Percentiles rank a stretch among this genome's conserved stretches.
Conservation (phyloP, 257 asterid genomes). For the Rehmannia glutinosa region DNA sequence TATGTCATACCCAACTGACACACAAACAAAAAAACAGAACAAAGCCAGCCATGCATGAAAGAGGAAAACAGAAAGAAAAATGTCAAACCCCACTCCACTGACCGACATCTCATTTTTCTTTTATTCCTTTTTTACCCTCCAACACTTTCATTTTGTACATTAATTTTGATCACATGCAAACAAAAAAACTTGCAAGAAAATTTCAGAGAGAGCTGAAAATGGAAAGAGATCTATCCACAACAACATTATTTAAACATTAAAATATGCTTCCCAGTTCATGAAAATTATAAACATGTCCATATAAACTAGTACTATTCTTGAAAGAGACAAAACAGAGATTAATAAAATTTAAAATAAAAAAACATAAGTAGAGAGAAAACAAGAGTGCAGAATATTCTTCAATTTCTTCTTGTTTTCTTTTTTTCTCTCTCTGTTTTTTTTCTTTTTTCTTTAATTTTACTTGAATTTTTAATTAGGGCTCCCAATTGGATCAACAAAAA, state of each 20-base stretch:
- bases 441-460: neutral
- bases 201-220: neutral
- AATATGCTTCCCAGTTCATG: too few relatives aligned
- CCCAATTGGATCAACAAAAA: slow-evolving; percentile 48
- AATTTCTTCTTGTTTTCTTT: slow-evolving; percentile 20
- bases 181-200: neutral
- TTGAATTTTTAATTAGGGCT: slow-evolving; percentile 38
- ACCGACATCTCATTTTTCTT: slow-evolving; percentile 4
- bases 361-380: slow-evolving; percentile 14
- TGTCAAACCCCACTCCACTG: slow-evolving; percentile 35
- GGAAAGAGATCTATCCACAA: slow-evolving; percentile 4
- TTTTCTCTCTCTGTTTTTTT: slow-evolving; percentile 5
- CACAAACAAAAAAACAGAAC: slow-evolving; percentile 9
- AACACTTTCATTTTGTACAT: neutral
- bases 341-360: neutral
- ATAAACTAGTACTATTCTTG: slow-evolving; percentile 1
- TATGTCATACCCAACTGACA: slow-evolving; percentile 23
- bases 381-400: slow-evolving; percentile 25
- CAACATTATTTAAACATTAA: slow-evolving; percentile 17
- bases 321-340: slow-evolving; percentile 21
- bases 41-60: neutral
- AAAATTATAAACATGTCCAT: slow-evolving; percentile 17
- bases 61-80: neutral
- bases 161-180: slow-evolving; percentile 10
- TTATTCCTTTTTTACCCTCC: neutral